These are phyloP conservation scores for Novymonas esmeraldas DNA, from an alignment of 208 protist species.

Conservation along the genomic window DNA sequence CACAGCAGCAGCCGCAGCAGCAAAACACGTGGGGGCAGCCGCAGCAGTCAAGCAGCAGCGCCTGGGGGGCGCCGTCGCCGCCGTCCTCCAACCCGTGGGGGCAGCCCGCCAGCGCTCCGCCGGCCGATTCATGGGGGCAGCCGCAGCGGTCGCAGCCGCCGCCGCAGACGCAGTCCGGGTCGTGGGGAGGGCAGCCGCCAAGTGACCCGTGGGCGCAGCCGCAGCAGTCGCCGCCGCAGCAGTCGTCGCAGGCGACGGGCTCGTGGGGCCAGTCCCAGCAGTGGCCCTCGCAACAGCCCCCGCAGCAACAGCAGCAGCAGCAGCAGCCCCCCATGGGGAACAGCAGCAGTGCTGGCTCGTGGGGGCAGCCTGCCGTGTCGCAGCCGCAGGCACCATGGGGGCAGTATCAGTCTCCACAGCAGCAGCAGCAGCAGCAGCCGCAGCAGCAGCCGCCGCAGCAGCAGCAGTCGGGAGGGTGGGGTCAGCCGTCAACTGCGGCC, in stretches of 20 bases:
- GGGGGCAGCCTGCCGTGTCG: neutral
- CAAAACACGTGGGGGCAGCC: conserved; percentile 37
- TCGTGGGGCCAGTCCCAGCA: conserved; percentile 6
- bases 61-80: conserved; percentile 16
- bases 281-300: conserved; percentile 1
- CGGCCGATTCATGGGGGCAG: conserved; percentile 28
- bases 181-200: conserved; percentile 3
- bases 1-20: conserved; percentile 9
- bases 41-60: conserved; percentile 14
- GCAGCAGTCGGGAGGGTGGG: conserved; percentile 15
- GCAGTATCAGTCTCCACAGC: conserved; percentile 12
- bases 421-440: conserved; percentile 29
- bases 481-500: conserved; percentile 4
- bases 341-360: neutral
- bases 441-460: conserved; percentile 20
- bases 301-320: conserved; percentile 7
- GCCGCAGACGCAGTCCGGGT: conserved; percentile 3
- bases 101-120: conserved; percentile 7
- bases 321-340: conserved; percentile 6
- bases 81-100: conserved; percentile 15
- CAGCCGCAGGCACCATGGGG: conserved; percentile 4
- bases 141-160: conserved; percentile 15
- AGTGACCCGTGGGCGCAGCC: conserved; percentile 22
- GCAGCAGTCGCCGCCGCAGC: too few species aligned
- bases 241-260: too few species aligned